Evolutionary conservation across 2,329 filamentous ascomycete genomes (phyloP).

Genomic region (Daldinia eschscholtzii): DNA sequence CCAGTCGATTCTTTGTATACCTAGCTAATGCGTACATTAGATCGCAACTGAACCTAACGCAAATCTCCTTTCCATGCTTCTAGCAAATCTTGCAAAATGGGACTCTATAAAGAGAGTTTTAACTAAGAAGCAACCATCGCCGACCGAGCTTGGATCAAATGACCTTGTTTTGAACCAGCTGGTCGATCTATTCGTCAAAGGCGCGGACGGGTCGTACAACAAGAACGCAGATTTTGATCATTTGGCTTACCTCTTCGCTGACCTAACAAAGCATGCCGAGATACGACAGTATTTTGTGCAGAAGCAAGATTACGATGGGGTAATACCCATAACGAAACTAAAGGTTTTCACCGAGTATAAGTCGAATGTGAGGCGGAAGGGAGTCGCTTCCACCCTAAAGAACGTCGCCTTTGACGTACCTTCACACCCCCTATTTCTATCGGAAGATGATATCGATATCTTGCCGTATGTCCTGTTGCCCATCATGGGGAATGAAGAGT

Average conservation of each 20-base stretch:
- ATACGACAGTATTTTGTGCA: conserved; percentile 81
- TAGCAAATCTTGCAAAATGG: conserved; percentile 91
- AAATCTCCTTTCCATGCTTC: conserved; percentile 88
- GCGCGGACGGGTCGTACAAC: conserved; percentile 85
- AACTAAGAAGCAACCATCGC: conserved; percentile 74
- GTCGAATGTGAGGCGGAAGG: conserved; percentile 84
- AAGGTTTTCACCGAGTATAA: conserved; percentile 94
- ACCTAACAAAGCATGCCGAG: conserved; percentile 84
- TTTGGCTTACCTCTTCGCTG: conserved; percentile 92
- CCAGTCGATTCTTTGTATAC: conserved; percentile 14
- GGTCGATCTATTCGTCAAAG: conserved; percentile 96
- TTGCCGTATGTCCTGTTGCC: conserved; percentile 91
- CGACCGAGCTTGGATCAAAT: conserved; percentile 78
- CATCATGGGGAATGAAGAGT: conserved; percentile 89
- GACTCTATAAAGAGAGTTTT: conserved; percentile 78
- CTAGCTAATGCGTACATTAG: conserved; percentile 56
- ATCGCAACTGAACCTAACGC: conserved; percentile 82
- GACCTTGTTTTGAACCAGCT: conserved; percentile 87
- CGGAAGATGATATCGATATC: conserved; percentile 80
- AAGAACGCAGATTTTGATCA: conserved; percentile 90
- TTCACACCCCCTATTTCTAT: conserved; percentile 78
- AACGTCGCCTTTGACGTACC: conserved; percentile 88
- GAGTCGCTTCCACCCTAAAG: conserved; percentile 97
- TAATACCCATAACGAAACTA: conserved; percentile 92
- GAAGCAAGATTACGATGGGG: conserved; percentile 79